Evolutionary conservation across 805 yeast genomes (phyloP), one percentile per base, ranked within the genome.

Genomic region (Ogataea nakhonphanomensis): DNA sequence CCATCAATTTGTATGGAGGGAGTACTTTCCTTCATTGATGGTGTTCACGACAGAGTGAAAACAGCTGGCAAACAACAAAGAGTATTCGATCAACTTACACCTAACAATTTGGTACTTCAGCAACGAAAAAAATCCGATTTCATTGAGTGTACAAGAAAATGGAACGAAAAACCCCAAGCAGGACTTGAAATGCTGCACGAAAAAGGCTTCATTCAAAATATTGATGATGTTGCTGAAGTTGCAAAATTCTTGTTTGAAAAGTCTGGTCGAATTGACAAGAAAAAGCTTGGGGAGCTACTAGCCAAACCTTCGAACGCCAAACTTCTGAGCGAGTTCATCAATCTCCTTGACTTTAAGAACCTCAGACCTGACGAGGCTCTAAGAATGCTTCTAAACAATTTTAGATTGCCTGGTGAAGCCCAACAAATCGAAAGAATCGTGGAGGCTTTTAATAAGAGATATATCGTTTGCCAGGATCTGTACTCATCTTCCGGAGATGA

Each of bases 1-100:
- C 98, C 99, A 0, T 96, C 98, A 0, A 74, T 89, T 7, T 91
- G 98, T 54, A 67, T 93, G 37, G 98, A 93, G 53, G 95, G 97
- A 1, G 61, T 93, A 3, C 67, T 91, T 15, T 73, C 85, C 2
- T 79, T 84, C 41, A 68, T 90, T 30, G 75, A 78, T 43, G 80
- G 81, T 11, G 67, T 86, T 33, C 73, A 75, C 48, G 77, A 73
- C 33, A 58, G 81, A 55, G 56, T 76, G 46, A 66, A 69, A 62
- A 32, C 52, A 34, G 58, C 61, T 3, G 53, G 42, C 11, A 52
- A 58, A 23, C 43, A 54, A 15, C 56, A 55, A 26, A 46, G 59
- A 30, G 47, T 48, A 7, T 40, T 54, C 1, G 46, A 44, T 5
- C 35, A 44, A 1, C 33, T 45, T 2, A 41, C 41, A 5, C 37